phyloP scores from a whole-genome alignment of 2,329 filamentous ascomycete species.

The Aspergillus felis region DNA sequence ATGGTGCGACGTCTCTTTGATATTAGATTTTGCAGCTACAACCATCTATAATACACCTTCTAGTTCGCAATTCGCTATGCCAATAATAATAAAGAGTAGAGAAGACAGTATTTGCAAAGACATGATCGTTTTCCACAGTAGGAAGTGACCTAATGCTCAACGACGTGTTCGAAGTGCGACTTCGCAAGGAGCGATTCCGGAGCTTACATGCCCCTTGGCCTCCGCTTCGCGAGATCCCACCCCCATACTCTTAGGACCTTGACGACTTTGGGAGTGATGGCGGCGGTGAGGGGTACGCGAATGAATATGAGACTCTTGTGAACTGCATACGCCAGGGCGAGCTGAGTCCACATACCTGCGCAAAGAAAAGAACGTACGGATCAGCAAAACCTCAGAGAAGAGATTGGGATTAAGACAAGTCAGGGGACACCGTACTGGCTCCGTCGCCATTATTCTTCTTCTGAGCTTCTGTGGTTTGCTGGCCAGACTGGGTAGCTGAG shows the following conservation, averaged over 20 bases:
- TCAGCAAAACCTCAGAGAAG: not conserved
- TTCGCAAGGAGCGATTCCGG: not conserved
- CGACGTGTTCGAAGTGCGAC: not conserved
- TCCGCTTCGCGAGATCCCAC: slow-evolving; percentile 86
- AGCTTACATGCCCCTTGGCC: slow-evolving; percentile 34
- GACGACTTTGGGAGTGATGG: slow-evolving; percentile 90
- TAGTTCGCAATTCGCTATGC: slow-evolving; percentile 19
- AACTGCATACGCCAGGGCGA: slow-evolving; percentile 90
- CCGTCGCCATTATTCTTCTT: slow-evolving; percentile 57
- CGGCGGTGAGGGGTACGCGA: slow-evolving; percentile 86
- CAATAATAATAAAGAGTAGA: slow-evolving; percentile 3
- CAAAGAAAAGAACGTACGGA: not conserved
- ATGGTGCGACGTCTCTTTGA: slow-evolving; percentile 7
- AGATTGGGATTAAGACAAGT: not conserved
- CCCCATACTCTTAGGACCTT: slow-evolving; percentile 83
- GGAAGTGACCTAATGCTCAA: not conserved
- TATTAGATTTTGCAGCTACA: slow-evolving; percentile 33
- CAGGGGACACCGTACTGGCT: slow-evolving; percentile 63
- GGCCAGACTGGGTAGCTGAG: slow-evolving; percentile 12
- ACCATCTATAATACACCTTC: slow-evolving; percentile 14
- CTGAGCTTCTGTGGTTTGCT: slow-evolving; percentile 61
- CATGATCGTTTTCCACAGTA: not conserved
- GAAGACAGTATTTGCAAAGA: not conserved
- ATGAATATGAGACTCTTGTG: slow-evolving; percentile 98
- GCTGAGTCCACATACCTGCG: slow-evolving; percentile 71